Conservation (phyloP, 2,329 filamentous ascomycete species). For the Claviceps sp. region DNA sequence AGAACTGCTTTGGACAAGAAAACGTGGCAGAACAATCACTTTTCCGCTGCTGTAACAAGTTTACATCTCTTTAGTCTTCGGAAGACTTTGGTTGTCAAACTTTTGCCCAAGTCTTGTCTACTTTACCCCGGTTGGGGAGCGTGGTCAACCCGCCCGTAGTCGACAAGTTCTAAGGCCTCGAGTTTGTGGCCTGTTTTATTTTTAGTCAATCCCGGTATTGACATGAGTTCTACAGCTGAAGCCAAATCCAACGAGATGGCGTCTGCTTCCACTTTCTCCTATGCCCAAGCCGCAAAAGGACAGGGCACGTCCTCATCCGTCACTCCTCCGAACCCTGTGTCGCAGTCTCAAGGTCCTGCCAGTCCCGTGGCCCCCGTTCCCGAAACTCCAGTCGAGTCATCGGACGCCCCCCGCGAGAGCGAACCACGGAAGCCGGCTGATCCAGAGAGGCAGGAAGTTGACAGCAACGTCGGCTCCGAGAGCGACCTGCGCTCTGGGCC, state of each 20-base stretch:
- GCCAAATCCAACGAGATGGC: conserved; percentile 32
- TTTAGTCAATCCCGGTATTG: conserved; percentile 1
- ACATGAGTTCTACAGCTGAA: conserved; percentile 14
- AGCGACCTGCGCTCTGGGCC: conserved; percentile 23
- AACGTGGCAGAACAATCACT: neutral
- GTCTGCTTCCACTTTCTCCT: conserved; percentile 60
- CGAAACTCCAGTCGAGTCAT: conserved; percentile 15
- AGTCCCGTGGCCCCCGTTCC: conserved; percentile 12
- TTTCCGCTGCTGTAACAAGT: neutral
- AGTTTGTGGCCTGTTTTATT: neutral
- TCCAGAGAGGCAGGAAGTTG: conserved; percentile 21
- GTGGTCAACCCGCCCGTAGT: conserved; percentile 6
- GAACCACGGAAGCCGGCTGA: conserved; percentile 10
- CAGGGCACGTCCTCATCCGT: conserved; percentile 31
- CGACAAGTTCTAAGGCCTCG: conserved; percentile 2
- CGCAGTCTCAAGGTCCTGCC: conserved; percentile 14
- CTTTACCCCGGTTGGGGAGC: conserved; percentile 10
- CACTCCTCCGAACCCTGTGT: conserved; percentile 12
- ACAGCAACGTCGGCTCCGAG: conserved; percentile 23
- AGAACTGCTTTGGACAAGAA: neutral
- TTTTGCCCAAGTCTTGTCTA: conserved; percentile 1
- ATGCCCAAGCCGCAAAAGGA: conserved; percentile 90
- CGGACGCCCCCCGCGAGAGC: conserved; percentile 11
- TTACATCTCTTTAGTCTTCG: neutral
- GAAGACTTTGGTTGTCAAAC: neutral